Evolutionary conservation across 2,329 filamentous ascomycete genomes (phyloP), one percentile per base, ranked within the genome.

Genomic region (Myriangium duriaei): DNA sequence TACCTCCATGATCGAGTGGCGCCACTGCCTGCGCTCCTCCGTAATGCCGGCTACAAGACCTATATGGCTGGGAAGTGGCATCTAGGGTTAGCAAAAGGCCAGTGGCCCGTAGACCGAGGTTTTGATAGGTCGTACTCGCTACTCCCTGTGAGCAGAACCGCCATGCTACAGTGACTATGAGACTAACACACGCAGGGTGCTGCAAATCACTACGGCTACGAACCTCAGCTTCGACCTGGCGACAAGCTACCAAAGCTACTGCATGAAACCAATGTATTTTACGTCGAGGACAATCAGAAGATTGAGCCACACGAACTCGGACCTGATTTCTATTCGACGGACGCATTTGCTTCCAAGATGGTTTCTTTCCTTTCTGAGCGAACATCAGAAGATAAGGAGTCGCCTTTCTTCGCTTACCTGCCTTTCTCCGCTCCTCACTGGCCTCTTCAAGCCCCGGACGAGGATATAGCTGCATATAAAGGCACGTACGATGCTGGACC

Each of bases 41-140:
- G 44, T 2, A 57, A 59, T 37, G 46, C 43, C 16, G 58, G 56
- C 9, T 61, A 60, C 40, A 48, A 51, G 32, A 59, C 56, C 0
- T 31, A 51, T 5, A 57, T 60, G 51, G 52, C 53, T 7, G 58
- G 58, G 4, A 61, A 61, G 39, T 59, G 57, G 58, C 57, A 60
- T 39, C 44, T 59, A 5, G 57, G 57, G 1, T 37, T 59, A 29
- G 50, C 41, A 6, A 44, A 41, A 12, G 49, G 52, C 16, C 46
- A 46, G 4, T 48, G 47, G 2, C 57, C 57, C 2, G 46, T 38
- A 14, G 40, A 44, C 13, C 45, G 56, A 11, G 57, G 57, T 0
- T 60, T 60, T 34, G 45, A 53, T 5, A 40, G 28, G 28, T 46
- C 36, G n/a, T 55, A 54, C 37, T 45, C 50, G 10, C 38, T 55